Conservation (phyloP, 331 rosid genomes). For the Prunus yedoensis region DNA sequence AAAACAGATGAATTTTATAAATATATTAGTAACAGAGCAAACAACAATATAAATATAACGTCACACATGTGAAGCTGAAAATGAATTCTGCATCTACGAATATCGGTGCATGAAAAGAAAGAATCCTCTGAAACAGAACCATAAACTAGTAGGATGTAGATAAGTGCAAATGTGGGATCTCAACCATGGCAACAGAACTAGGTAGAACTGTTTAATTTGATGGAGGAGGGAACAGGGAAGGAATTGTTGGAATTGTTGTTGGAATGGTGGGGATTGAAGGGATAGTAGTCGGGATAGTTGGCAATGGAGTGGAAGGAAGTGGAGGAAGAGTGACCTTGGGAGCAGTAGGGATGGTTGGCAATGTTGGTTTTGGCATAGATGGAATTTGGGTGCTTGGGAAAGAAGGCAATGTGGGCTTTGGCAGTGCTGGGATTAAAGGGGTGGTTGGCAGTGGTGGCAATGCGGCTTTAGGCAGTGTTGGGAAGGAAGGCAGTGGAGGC, state of each 20-base stretch:
- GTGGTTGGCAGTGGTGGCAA: neutral
- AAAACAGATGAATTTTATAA: too few species aligned
- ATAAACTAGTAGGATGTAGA: too few species aligned
- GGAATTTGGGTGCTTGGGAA: constrained; percentile 17
- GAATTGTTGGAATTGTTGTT: constrained; percentile 29
- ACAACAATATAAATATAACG: too few species aligned
- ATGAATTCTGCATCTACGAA: too few species aligned
- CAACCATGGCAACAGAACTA: too few species aligned
- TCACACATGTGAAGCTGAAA: too few species aligned
- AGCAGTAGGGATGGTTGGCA: constrained; percentile 19
- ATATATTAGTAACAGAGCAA: too few species aligned
- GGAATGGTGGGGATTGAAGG: constrained; percentile 25
- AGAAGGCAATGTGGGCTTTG: neutral
- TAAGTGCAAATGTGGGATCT: too few species aligned
- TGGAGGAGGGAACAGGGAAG: constrained; percentile 40
- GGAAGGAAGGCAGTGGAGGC: neutral
- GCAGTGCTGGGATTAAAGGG: constrained; percentile 7
- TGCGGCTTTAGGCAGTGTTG: constrained; percentile 13
- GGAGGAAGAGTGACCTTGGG: neutral
- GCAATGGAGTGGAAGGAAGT: constrained; percentile 22
- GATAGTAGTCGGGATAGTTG: constrained; percentile 14
- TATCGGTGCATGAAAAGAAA: too few species aligned
- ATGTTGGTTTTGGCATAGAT: constrained; percentile 21
- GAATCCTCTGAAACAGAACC: too few species aligned
- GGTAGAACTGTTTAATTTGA: constrained; percentile 28